These are phyloP conservation scores for Acacia crassicarpa DNA, from an alignment of 306 rosid genomes.

Conservation along the genomic window DNA sequence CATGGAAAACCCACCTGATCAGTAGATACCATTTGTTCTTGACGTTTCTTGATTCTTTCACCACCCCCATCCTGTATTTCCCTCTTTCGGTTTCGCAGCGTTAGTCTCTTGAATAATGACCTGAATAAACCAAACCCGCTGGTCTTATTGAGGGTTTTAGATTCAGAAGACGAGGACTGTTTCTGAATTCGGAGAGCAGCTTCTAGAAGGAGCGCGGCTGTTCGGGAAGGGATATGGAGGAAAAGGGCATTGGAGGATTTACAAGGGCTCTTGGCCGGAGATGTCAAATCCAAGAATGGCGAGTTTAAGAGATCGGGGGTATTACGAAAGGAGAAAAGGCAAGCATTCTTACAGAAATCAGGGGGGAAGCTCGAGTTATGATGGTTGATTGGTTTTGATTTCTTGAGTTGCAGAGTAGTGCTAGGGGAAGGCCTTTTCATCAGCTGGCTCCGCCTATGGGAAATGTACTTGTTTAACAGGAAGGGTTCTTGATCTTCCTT, in stretches of 20 bases:
- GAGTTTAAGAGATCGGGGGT: slow-evolving; percentile 71
- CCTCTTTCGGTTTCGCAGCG: slow-evolving; percentile 35
- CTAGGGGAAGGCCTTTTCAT: slow-evolving; percentile 37
- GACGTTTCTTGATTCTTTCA: slow-evolving; percentile 1
- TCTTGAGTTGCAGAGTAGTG: slow-evolving; percentile 38
- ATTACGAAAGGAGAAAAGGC: slow-evolving; percentile 59
- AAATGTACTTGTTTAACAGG: slow-evolving; percentile 55
- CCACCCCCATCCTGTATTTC: slow-evolving; percentile 39
- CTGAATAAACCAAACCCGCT: slow-evolving; percentile 61
- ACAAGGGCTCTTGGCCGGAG: slow-evolving; percentile 68
- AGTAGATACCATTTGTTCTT: slow-evolving; percentile 7
- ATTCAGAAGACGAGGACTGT: slow-evolving; percentile 45
- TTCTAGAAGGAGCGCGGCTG: slow-evolving; percentile 77
- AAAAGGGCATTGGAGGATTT: slow-evolving; percentile 66
- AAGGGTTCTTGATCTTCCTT: slow-evolving; percentile 74
- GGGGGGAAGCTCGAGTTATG: slow-evolving; percentile 31
- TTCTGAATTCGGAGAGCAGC: slow-evolving; percentile 89
- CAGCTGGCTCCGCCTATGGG: slow-evolving; percentile 50
- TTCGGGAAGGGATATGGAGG: slow-evolving; percentile 77
- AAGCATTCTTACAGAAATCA: slow-evolving; percentile 62
- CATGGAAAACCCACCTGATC: slow-evolving; percentile 34
- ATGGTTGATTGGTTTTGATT: slow-evolving; percentile 38
- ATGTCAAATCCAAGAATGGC: slow-evolving; percentile 68
- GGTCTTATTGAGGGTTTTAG: slow-evolving; percentile 41
- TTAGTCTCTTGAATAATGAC: slow-evolving; percentile 65